Evolutionary conservation across 2,329 filamentous ascomycete genomes (phyloP), one percentile per base, ranked within the genome.

Genomic region (Colletotrichum ledebouriae): DNA sequence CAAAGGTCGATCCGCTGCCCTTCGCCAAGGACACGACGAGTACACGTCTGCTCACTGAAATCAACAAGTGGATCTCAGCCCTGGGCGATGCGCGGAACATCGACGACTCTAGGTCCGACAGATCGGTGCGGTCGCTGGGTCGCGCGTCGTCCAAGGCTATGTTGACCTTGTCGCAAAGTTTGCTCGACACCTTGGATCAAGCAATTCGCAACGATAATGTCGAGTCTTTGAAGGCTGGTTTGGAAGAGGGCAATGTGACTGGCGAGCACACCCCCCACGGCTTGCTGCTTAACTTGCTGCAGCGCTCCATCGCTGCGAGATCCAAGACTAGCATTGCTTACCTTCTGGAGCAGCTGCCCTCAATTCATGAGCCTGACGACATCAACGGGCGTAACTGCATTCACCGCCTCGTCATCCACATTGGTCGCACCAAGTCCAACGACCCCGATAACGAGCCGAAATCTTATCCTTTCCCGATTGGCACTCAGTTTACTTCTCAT

Each of bases 341-440:
- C 66, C 85, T 98, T 1, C 79, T 99, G 2, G 81, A 83, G 11
- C 86, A 89, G 47, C 85, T 96, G 59, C 86, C 89, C 50, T 90
- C 87, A 1, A 85, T 98, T 2, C 90, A 97, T 57, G 94, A 97
- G 75, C 88, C 92, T 2, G 93, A 97, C 73, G 96, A 98, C 75
- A 94, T 99, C 76, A 97, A 98, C 79, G 90, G 92, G 74, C 91
- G 96, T 12, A 99, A 98, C 77, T 96, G 94, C 77, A 89, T 99
- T 56, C 96, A 99, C 77, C 90, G 96, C 9, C 84, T 98, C 2
- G 92, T 99, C 47, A 97, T 98, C 68, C 91, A 94, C 20, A 97
- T 98, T 73, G 94, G 95, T 17, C 90, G 95, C 56, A 89, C 91
- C n/a, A 87, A 87, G 70, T 82, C 83, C 1, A 76, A 79, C 0